Percentiles rank a stretch among this genome's conserved stretches.
Conservation (phyloP, 148 eudicot genomes). For the Beta vulgaris region DNA sequence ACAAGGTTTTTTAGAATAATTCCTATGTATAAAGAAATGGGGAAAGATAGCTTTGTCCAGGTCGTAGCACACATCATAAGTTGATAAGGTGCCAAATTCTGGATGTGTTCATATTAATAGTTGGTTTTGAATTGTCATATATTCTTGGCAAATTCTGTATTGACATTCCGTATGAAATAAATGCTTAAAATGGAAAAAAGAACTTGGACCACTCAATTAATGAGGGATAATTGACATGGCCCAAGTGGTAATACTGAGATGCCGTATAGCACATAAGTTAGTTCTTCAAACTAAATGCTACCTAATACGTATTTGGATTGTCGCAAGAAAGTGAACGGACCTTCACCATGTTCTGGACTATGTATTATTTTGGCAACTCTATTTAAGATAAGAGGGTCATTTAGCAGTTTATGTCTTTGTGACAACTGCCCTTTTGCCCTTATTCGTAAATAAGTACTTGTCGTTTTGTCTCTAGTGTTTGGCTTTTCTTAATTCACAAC, state of each 20-base stretch:
- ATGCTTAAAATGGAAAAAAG: neutral
- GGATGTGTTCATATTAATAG: neutral
- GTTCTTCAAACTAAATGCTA: neutral
- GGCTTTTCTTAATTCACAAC: no score
- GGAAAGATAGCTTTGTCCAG: neutral
- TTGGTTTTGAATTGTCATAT: neutral
- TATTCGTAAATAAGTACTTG: no score
- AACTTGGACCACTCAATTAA: neutral
- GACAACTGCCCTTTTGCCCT: no score
- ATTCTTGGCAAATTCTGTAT: neutral
- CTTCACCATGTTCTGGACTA: neutral
- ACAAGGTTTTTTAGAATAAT: no score
- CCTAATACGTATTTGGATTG: neutral
- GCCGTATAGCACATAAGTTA: neutral
- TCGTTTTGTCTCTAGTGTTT: no score
- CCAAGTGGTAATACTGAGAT: neutral
- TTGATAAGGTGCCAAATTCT: neutral
- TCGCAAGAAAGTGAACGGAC: neutral
- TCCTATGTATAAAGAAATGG: neutral
- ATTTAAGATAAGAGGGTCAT: no score
- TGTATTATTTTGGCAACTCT: no score
- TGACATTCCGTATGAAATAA: no score
- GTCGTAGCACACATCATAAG: neutral
- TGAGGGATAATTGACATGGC: neutral
- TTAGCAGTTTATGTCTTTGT: no score